phyloP scores from a whole-genome alignment of 73 alveolate species.

The Paramecium tetraurelia region DNA sequence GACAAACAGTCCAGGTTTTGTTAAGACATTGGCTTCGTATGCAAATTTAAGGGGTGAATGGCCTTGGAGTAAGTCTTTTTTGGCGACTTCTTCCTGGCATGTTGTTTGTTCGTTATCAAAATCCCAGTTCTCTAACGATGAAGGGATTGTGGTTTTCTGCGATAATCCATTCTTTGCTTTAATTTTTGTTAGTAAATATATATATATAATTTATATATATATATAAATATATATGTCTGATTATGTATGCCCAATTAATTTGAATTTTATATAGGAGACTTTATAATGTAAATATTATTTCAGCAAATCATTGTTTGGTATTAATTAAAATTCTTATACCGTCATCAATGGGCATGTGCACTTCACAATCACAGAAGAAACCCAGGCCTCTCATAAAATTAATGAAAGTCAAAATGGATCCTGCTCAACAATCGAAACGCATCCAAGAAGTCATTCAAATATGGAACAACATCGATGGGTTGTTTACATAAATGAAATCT shows the following conservation, averaged over 20 bases:
- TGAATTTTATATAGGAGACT: neutral
- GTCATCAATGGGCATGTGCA: neutral
- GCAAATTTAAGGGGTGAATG: neutral
- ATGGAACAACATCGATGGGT: neutral
- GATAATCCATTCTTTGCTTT: neutral
- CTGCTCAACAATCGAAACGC: neutral
- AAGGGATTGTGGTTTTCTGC: neutral
- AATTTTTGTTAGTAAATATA: neutral
- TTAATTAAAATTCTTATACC: neutral
- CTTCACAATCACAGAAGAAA: neutral
- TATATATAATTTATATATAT: neutral
- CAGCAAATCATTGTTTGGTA: neutral
- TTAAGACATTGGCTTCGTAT: neutral
- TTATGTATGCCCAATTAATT: neutral
- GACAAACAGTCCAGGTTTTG: neutral
- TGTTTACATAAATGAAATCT: neutral
- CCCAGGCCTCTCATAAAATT: neutral
- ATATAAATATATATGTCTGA: neutral
- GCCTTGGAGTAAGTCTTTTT: neutral
- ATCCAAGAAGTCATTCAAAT: neutral
- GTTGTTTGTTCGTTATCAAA: neutral
- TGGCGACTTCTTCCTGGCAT: neutral
- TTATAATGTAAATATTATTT: neutral
- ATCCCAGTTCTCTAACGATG: conserved; percentile 18
- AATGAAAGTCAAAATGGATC: neutral